Evolutionary conservation across 1,139 yeast genomes (phyloP).

Genomic region (Pichia sp.): DNA sequence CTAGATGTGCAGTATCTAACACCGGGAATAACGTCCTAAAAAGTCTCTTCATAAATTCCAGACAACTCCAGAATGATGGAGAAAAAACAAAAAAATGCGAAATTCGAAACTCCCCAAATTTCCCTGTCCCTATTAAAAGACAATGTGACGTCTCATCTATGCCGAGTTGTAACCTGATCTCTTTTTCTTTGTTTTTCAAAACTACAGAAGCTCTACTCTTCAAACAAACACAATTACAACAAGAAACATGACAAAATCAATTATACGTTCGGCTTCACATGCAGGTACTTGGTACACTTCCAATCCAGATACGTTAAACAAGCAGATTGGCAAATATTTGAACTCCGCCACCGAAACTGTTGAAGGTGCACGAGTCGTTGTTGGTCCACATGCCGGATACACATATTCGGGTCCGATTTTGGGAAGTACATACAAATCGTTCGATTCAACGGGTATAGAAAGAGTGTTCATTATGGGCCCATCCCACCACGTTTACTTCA

Average conservation of each 20-base stretch:
- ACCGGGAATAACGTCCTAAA: no score
- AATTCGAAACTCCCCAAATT: no score
- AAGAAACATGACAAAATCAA: slow-evolving; percentile 2
- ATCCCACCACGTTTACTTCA: slow-evolving; percentile 87
- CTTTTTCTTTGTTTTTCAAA: no score
- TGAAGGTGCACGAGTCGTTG: slow-evolving; percentile 60
- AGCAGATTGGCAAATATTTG: slow-evolving; percentile 47
- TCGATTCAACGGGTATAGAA: slow-evolving; percentile 58
- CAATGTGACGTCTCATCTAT: no score
- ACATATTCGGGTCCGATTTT: slow-evolving; percentile 75
- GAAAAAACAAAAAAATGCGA: no score
- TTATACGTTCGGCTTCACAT: slow-evolving; percentile 58
- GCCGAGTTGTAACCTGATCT: no score
- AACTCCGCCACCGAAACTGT: slow-evolving; percentile 14
- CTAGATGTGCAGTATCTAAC: no score
- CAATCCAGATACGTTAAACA: slow-evolving; percentile 40
- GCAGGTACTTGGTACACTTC: slow-evolving; percentile 87
- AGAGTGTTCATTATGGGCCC: slow-evolving; percentile 88
- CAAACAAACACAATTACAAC: no score
- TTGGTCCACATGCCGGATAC: slow-evolving; percentile 89
- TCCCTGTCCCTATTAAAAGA: no score
- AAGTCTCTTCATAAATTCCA: no score
- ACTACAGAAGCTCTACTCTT: no score
- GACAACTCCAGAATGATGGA: no score
- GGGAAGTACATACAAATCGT: slow-evolving; percentile 71